These are phyloP conservation scores for Auriscalpium vulgare DNA, from an alignment of 768 basidiomycete genomes.

Conservation along the genomic window DNA sequence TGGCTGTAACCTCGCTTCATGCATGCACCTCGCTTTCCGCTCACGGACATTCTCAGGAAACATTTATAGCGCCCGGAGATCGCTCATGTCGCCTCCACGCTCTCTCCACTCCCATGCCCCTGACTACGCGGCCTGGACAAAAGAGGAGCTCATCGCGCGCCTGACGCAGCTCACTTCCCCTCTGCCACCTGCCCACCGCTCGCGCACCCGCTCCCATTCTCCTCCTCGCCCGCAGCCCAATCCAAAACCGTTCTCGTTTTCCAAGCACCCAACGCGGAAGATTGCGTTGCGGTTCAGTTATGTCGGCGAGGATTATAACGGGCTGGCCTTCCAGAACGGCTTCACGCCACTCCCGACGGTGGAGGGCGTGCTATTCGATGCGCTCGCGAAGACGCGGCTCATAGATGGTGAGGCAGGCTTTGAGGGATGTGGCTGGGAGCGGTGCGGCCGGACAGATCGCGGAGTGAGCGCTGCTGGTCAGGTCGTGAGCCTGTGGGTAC, in stretches of 20 bases:
- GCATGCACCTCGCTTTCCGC: too few relatives aligned
- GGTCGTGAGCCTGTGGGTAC: constrained; percentile 85
- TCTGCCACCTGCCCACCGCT: constrained; percentile 6
- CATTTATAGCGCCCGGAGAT: too few relatives aligned
- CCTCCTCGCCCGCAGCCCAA: constrained; percentile 15
- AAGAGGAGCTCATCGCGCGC: constrained; percentile 64
- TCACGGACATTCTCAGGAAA: too few relatives aligned
- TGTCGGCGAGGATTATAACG: constrained; percentile 86
- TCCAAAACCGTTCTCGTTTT: constrained; percentile 51
- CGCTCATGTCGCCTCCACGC: too few relatives aligned
- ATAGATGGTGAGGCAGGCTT: constrained; percentile 67
- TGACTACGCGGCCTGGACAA: constrained; percentile 47
- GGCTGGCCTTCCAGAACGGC: constrained; percentile 73
- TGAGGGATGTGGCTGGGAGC: constrained; percentile 85
- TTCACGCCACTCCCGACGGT: constrained; percentile 81
- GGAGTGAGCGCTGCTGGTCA: constrained; percentile 94
- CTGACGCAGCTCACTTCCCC: constrained; percentile 42
- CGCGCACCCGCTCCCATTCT: not conserved
- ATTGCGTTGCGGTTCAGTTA: constrained; percentile 93
- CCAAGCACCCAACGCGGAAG: constrained; percentile 68
- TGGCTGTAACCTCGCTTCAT: too few relatives aligned
- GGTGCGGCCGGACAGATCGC: constrained; percentile 90
- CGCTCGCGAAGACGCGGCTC: constrained; percentile 68
- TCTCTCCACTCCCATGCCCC: constrained; percentile 17
- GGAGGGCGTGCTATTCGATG: constrained; percentile 77